Conservation (phyloP, 305 asterid species). For the Salvia sclarea region DNA sequence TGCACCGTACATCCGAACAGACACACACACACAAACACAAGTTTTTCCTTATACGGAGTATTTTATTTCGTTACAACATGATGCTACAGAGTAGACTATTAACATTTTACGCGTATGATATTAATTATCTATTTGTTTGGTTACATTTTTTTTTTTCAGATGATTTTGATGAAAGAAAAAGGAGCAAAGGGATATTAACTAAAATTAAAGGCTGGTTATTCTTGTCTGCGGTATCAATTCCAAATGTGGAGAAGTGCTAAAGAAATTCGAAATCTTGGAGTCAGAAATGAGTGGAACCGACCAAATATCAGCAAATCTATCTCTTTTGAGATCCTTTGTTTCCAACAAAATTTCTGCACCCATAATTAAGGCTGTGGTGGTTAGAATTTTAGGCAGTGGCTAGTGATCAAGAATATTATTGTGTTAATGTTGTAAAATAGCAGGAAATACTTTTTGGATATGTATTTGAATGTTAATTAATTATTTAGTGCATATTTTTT, state of each 20-base stretch:
- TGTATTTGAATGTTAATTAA: conserved; percentile 4
- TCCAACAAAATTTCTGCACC: conserved; percentile 39
- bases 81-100: background rate
- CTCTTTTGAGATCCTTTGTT: conserved; percentile 29
- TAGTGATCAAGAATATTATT: conserved; percentile 16
- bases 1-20: no score
- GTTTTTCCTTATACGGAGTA: no score
- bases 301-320: conserved; percentile 38
- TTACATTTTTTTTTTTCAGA: conserved; percentile 19
- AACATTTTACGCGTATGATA: background rate
- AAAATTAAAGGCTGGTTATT: conserved; percentile 1
- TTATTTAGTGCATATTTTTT: background rate
- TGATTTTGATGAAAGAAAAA: conserved; percentile 24
- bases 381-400: conserved; percentile 25
- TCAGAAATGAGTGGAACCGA: conserved; percentile 27
- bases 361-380: conserved; percentile 32
- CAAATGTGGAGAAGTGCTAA: conserved; percentile 2
- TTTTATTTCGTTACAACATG: background rate
- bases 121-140: background rate
- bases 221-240: conserved; percentile 22
- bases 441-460: conserved; percentile 4
- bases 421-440: background rate
- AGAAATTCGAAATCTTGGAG: conserved; percentile 12
- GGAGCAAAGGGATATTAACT: conserved; percentile 13
- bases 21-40: no score